Conservation (phyloP, 441 rosid species). For the Flueggea neowawraea region DNA sequence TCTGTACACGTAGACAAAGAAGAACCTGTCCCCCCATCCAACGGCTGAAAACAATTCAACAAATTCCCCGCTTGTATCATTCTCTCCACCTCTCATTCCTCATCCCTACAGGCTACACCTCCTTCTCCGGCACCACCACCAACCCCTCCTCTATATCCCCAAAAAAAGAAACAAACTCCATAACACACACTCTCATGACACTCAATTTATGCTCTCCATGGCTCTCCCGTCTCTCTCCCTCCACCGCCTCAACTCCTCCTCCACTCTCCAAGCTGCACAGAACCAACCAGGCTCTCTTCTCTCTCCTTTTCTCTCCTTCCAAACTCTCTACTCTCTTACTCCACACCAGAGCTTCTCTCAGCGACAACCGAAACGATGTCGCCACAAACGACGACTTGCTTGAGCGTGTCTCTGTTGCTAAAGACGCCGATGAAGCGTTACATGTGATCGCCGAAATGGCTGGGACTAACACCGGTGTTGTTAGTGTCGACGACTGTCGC, state of each 20-base stretch:
- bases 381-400: conserved; percentile 41
- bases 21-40: too few relatives aligned
- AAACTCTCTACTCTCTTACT: conserved; percentile 2
- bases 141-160: neutral
- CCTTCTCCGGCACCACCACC: too few relatives aligned
- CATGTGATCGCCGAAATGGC: conserved; percentile 35
- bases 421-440: conserved; percentile 67
- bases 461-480: conserved; percentile 35
- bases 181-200: conserved; percentile 28
- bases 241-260: conserved; percentile 14
- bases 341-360: conserved; percentile 31
- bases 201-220: conserved; percentile 37
- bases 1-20: too few relatives aligned
- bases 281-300: conserved; percentile 11
- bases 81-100: conserved; percentile 14
- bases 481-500: conserved; percentile 49
- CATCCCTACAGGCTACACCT: conserved; percentile 6
- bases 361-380: conserved; percentile 29
- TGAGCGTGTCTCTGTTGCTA: conserved; percentile 40
- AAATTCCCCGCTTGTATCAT: too few relatives aligned
- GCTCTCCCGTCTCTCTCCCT: conserved; percentile 23
- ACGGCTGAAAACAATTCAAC: too few relatives aligned
- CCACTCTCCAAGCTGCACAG: conserved; percentile 30
- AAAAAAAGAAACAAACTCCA: neutral
- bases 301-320: neutral